Percentiles rank a stretch among this genome's conserved stretches.
phyloP scores from a whole-genome alignment of 768 basidiomycete species.

The Amanita rubescens region DNA sequence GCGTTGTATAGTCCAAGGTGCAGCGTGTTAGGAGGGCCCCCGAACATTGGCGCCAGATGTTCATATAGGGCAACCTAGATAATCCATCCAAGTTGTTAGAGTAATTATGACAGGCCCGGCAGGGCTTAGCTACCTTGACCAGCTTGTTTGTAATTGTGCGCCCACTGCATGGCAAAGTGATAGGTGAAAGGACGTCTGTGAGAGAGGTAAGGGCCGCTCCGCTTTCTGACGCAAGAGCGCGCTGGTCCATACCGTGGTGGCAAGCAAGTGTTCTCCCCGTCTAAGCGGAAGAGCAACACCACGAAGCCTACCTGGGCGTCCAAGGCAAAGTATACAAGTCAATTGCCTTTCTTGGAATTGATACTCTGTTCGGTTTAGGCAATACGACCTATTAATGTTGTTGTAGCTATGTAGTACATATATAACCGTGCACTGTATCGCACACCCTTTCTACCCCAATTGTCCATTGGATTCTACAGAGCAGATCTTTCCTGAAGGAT shows the following conservation, averaged over 20 bases:
- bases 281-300: no score
- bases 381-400: no score
- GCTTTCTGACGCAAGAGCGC: neutral
- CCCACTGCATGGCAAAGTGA: conserved; percentile 31
- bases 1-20: conserved; percentile 61
- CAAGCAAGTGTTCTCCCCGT: no score
- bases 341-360: no score
- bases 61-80: conserved; percentile 89
- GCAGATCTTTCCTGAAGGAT: conserved; percentile 44
- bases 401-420: neutral
- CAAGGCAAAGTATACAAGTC: no score
- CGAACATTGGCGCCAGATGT: conserved; percentile 55
- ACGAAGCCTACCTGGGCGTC: no score
- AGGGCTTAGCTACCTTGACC: conserved; percentile 36
- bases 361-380: no score
- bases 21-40: conserved; percentile 63
- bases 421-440: neutral
- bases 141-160: conserved; percentile 39
- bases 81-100: neutral
- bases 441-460: neutral
- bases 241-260: neutral
- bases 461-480: conserved; percentile 1
- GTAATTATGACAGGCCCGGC: neutral
- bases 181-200: conserved; percentile 12
- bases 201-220: neutral